Evolutionary conservation across 176 grass and related monocot genomes (phyloP), one percentile per base, ranked within the genome.

Genomic region (Guadua angustifolia): DNA sequence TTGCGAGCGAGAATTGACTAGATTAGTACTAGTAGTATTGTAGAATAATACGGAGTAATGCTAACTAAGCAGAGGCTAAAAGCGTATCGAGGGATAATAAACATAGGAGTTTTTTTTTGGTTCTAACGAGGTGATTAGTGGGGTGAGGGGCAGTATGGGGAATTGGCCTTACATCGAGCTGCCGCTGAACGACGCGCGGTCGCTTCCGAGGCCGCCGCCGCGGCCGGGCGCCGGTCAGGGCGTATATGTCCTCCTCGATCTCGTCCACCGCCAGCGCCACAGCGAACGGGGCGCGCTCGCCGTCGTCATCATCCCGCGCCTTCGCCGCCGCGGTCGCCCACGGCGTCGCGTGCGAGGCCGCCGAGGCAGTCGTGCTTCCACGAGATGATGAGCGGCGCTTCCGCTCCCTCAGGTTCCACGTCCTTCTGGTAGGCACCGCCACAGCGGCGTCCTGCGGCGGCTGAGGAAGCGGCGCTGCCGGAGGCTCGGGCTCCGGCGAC

Each of bases 231-330:
- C 91, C 96, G 45, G 96, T 99, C n/a, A 99, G 76, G 73, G 96
- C 93, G 79, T 95, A 99, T 24, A 99, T 55, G 85, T 99, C 96
- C 66, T 95, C 96, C 89, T 99, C 93, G 73, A 99, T 93, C 88
- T 99, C 96, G 45, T 95, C 96, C 38, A 57, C 83, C 63, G 77
- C 86, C 9, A 99, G 91, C 22, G 82, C 64, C 35, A 99, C 72
- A 0, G 91, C 62, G 82, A 99, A 93, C 44, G 83, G 78, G 45
- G 77, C 67, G 35, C 91, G 74, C 64, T 83, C 29, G 33, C 67
- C 35, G 5, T 21, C 69, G 29, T 59, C 69, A 29, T 59, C 44
- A 11, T 45, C 62, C 70, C 40, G 79, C 6, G 82, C 40, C 32
- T 49, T 73, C 7, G 73, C 47, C 26, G 51, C 56, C 19, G 24